Evolutionary conservation across 768 basidiomycete genomes (phyloP).

Genomic region (Tremella mesenterica): DNA sequence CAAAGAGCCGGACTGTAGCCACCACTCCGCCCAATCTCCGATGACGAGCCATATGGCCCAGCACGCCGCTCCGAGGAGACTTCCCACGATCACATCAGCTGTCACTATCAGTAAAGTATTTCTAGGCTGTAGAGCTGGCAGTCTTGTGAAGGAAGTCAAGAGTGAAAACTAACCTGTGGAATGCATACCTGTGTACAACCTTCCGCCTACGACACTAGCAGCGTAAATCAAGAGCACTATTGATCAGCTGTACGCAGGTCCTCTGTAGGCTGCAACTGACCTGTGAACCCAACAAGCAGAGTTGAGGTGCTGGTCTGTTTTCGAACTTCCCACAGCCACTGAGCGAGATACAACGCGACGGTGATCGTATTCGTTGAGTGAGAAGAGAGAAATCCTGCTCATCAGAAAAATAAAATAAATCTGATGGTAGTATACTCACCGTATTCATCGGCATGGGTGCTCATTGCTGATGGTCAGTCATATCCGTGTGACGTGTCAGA

Average conservation of each 20-base stretch:
- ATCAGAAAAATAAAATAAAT: not conserved
- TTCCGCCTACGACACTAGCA: slow-evolving; percentile 40
- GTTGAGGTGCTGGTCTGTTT: slow-evolving; percentile 3
- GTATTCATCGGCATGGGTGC: slow-evolving; percentile 10
- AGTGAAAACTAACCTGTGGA: slow-evolving; percentile 28
- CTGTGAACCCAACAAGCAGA: slow-evolving; percentile 11
- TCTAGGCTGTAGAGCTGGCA: not conserved
- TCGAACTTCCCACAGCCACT: slow-evolving; percentile 24
- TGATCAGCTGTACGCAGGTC: slow-evolving; percentile 1
- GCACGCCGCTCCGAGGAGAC: slow-evolving; percentile 56
- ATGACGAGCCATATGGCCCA: slow-evolving; percentile 51
- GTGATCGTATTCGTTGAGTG: slow-evolving; percentile 87
- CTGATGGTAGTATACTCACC: not conserved
- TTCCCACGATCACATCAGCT: slow-evolving; percentile 42
- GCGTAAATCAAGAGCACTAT: slow-evolving; percentile 35
- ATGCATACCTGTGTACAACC: slow-evolving; percentile 46
- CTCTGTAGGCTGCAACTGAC: slow-evolving; percentile 6
- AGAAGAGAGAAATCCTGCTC: slow-evolving; percentile 77
- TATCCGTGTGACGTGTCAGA: not conserved
- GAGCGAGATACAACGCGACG: slow-evolving; percentile 66
- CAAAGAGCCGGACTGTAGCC: slow-evolving; percentile 44
- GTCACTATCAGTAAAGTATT: not conserved
- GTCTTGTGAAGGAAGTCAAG: not conserved
- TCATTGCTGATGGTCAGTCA: not conserved
- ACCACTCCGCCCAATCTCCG: slow-evolving; percentile 47